phyloP scores from a whole-genome alignment of 2,329 filamentous ascomycete species.

The Fusarium sp. region DNA sequence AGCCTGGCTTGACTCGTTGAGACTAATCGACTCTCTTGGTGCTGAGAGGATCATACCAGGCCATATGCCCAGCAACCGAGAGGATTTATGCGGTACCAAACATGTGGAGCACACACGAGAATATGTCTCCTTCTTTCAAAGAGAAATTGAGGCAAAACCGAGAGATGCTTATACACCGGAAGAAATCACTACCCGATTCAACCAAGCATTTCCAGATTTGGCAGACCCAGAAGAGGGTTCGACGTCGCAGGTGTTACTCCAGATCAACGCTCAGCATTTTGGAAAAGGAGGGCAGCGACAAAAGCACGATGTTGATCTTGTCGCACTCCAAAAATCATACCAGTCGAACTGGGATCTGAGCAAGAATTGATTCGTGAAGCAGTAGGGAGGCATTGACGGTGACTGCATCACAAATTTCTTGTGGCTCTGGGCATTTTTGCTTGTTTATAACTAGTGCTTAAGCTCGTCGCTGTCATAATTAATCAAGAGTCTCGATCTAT shows the following conservation, averaged over 20 bases:
- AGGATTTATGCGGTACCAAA: background rate
- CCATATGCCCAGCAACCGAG: background rate
- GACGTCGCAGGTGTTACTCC: background rate
- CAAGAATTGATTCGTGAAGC: background rate
- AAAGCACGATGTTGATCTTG: background rate
- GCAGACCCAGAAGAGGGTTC: background rate
- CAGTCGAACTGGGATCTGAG: background rate
- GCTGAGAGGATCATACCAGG: conserved; percentile 1
- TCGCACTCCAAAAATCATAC: background rate
- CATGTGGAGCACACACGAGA: background rate
- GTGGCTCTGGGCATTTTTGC: no score
- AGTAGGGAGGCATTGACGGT: no score
- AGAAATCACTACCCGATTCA: background rate
- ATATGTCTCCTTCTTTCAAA: background rate
- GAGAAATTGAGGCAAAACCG: background rate
- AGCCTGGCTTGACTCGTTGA: background rate
- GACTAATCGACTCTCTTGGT: background rate
- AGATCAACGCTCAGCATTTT: conserved; percentile 2
- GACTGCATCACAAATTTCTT: no score
- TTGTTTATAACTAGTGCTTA: no score
- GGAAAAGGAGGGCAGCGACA: background rate
- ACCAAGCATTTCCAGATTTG: background rate
- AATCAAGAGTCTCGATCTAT: conserved; percentile 3
- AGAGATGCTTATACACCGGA: background rate
- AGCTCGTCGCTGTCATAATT: no score